phyloP scores from a whole-genome alignment of 1,284 basidiomycete genomes.

The Taiwanofungus camphoratus region DNA sequence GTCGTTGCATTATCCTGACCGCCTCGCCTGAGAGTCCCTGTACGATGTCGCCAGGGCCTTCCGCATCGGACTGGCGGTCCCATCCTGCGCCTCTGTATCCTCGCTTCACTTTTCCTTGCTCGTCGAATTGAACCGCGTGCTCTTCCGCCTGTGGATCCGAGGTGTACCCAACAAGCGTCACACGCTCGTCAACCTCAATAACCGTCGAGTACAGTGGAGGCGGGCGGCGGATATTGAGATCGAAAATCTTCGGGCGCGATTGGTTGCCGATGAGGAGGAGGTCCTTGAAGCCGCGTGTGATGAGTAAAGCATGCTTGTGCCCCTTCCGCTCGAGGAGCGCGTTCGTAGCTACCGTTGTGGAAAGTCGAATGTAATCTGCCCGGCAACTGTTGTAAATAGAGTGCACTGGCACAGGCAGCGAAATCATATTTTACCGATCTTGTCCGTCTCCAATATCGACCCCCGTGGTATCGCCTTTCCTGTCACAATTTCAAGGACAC shows the following conservation, averaged over 20 bases:
- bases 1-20: conserved; percentile 77
- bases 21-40: conserved; percentile 88
- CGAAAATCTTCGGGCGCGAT: conserved; percentile 85
- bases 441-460: conserved; percentile 65
- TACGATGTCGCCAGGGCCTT: conserved; percentile 77
- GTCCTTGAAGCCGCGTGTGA: conserved; percentile 91
- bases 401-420: background rate
- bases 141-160: conserved; percentile 79
- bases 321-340: conserved; percentile 94
- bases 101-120: conserved; percentile 57
- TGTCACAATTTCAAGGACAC: conserved; percentile 81
- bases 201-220: conserved; percentile 78
- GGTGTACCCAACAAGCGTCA: conserved; percentile 90
- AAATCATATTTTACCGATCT: conserved; percentile 60
- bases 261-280: conserved; percentile 91
- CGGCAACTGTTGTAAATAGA: background rate
- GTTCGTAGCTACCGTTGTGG: conserved; percentile 96
- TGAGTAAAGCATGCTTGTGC: conserved; percentile 85
- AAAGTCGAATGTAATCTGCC: conserved; percentile 85
- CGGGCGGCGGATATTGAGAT: conserved; percentile 79
- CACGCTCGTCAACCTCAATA: conserved; percentile 90
- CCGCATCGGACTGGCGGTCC: conserved; percentile 60
- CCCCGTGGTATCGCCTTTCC: conserved; percentile 64
- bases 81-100: conserved; percentile 73
- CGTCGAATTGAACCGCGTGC: conserved; percentile 72